phyloP scores from a whole-genome alignment of 495 filamentous ascomycete species.

The Barbatosphaeria neglecta region DNA sequence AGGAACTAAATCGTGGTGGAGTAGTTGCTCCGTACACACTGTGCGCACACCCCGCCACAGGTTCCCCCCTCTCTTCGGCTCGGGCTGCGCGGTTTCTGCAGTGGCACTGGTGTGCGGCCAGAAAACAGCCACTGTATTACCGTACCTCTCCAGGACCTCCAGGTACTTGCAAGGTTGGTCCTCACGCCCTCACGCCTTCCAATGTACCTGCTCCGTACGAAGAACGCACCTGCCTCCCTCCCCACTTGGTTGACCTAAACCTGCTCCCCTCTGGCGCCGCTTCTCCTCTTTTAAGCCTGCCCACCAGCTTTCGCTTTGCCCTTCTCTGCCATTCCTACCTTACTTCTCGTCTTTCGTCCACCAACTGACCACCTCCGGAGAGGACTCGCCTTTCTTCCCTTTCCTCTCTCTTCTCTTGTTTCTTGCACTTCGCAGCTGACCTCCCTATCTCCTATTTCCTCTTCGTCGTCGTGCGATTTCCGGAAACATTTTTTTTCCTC shows the following conservation, averaged over 20 bases:
- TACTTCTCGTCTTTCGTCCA: constrained; percentile 26
- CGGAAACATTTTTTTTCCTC: neutral
- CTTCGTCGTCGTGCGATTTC: neutral
- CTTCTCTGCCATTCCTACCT: neutral
- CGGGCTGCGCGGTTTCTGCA: no score
- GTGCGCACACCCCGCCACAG: constrained; percentile 10
- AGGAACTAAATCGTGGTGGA: no score
- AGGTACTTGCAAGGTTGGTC: no score
- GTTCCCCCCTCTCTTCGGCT: no score
- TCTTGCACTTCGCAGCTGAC: constrained; percentile 14
- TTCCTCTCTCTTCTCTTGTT: constrained; percentile 30
- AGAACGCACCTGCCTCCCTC: constrained; percentile 1
- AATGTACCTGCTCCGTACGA: no score
- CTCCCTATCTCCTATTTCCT: constrained; percentile 12
- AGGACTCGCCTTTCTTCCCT: constrained; percentile 23
- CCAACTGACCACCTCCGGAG: constrained; percentile 16
- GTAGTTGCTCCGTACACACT: no score
- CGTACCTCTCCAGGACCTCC: no score
- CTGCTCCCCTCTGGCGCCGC: constrained; percentile 12
- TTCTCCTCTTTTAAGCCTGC: constrained; percentile 19
- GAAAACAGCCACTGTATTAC: no score
- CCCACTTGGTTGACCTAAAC: constrained; percentile 1
- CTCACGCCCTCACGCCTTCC: no score
- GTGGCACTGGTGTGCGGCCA: no score
- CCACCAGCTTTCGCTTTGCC: constrained; percentile 18